These are phyloP conservation scores for Cytidiella melzeri DNA, from an alignment of 768 basidiomycete genomes.

Conservation along the genomic window DNA sequence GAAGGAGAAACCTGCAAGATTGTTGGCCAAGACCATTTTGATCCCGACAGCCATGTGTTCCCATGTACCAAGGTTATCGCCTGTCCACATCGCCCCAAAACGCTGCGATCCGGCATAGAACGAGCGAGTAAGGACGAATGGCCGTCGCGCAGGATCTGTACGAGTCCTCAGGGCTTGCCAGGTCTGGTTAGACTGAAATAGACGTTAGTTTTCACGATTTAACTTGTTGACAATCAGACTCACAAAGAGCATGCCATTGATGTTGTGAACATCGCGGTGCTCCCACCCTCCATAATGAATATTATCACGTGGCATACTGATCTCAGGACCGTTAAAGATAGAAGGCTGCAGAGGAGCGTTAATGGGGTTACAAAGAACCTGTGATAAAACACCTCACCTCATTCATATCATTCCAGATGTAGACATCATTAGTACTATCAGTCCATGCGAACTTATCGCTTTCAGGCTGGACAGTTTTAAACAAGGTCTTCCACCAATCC, in stretches of 20 bases:
- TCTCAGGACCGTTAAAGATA: conserved; percentile 98
- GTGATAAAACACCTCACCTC: conserved; percentile 50
- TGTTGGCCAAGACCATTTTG: conserved; percentile 87
- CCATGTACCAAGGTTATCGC: conserved; percentile 97
- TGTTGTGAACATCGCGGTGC: conserved; percentile 94
- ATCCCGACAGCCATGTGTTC: conserved; percentile 93
- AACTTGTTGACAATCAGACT: conserved; percentile 22
- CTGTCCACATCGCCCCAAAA: conserved; percentile 98
- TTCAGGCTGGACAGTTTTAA: conserved; percentile 52
- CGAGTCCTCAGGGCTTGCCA: conserved; percentile 73
- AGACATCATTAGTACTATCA: conserved; percentile 74
- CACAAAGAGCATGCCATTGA: conserved; percentile 93
- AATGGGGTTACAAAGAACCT: background rate
- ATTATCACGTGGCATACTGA: conserved; percentile 69
- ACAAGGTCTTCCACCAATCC: conserved; percentile 87
- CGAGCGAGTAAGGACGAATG: conserved; percentile 92
- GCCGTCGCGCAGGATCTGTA: conserved; percentile 69
- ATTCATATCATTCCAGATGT: conserved; percentile 99
- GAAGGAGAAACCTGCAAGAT: conserved; percentile 88
- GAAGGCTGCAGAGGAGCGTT: conserved; percentile 56
- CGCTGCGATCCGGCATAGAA: conserved; percentile 96
- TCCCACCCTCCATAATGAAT: conserved; percentile 96
- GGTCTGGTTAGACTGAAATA: conserved; percentile 71
- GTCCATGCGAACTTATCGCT: conserved; percentile 68
- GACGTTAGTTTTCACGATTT: background rate